Evolutionary conservation across 2,329 filamentous ascomycete genomes (phyloP).

Genomic region (Calcarisporium arbuscula): DNA sequence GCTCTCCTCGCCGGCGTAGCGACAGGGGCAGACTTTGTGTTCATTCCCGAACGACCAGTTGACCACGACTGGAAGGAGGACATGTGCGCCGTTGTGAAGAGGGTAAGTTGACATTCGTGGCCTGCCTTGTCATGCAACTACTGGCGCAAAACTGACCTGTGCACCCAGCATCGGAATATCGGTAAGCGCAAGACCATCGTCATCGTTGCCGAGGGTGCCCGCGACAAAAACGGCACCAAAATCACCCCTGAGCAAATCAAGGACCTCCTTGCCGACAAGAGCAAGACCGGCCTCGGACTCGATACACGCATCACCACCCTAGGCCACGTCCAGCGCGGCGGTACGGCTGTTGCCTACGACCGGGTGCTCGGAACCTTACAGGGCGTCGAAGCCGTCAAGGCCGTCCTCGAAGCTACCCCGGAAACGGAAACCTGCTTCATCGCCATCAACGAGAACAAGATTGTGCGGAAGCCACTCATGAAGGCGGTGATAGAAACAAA

Average conservation of each 20-base stretch:
- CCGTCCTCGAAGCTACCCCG: conserved; percentile 81
- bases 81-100: conserved; percentile 72
- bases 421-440: conserved; percentile 91
- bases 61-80: conserved; percentile 81
- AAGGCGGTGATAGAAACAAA: conserved; percentile 84
- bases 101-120: conserved; percentile 46
- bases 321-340: conserved; percentile 95
- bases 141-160: conserved; percentile 6
- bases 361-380: conserved; percentile 89
- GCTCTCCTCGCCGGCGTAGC: conserved; percentile 94
- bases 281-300: conserved; percentile 60
- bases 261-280: conserved; percentile 72
- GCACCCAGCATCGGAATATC: conserved; percentile 68
- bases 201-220: conserved; percentile 92
- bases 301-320: conserved; percentile 94
- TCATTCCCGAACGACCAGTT: conserved; percentile 91
- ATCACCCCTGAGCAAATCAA: conserved; percentile 80
- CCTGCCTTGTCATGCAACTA: neutral
- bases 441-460: conserved; percentile 96
- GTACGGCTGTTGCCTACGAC: conserved; percentile 87
- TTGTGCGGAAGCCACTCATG: conserved; percentile 81
- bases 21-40: conserved; percentile 92
- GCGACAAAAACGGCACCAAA: conserved; percentile 76
- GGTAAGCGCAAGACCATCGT: conserved; percentile 98
- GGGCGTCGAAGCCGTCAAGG: conserved; percentile 88